Percentiles rank a stretch among this genome's conserved stretches.
Evolutionary conservation across 768 basidiomycete species (phyloP).

Genomic region (Antrodiella citrinella): DNA sequence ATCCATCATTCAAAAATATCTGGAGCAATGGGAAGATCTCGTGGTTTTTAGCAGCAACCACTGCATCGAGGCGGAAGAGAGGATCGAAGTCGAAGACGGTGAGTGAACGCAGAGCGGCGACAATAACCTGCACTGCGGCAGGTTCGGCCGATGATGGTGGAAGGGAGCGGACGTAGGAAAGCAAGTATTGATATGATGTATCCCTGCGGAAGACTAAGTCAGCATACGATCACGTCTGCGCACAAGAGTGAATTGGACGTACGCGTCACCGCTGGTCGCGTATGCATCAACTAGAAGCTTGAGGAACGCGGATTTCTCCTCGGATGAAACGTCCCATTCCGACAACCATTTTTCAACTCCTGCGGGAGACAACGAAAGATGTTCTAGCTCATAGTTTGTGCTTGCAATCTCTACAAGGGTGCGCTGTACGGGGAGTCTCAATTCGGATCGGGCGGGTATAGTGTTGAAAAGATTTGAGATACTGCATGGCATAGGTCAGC

Average conservation of each 20-base stretch:
- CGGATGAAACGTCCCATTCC: constrained; percentile 61
- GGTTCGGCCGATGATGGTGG: constrained; percentile 44
- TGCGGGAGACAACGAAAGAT: constrained; percentile 48
- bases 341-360: constrained; percentile 72
- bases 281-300: constrained; percentile 56
- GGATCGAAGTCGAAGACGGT: constrained; percentile 74
- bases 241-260: constrained; percentile 21
- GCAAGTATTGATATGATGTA: constrained; percentile 54
- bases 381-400: constrained; percentile 51
- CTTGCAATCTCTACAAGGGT: constrained; percentile 53
- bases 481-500: constrained; percentile 27
- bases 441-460: constrained; percentile 53
- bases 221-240: neutral
- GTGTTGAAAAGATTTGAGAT: constrained; percentile 80
- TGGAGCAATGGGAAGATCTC: constrained; percentile 70
- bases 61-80: constrained; percentile 67
- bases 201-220: constrained; percentile 29
- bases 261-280: constrained; percentile 51
- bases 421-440: constrained; percentile 56
- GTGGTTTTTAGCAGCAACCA: constrained; percentile 57
- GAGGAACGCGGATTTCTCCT: constrained; percentile 59
- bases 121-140: constrained; percentile 55
- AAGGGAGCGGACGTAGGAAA: constrained; percentile 54
- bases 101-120: constrained; percentile 56
- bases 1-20: constrained; percentile 60